Conservation (phyloP, 2,329 filamentous ascomycete genomes). For the Colletotrichum liaoningense region DNA sequence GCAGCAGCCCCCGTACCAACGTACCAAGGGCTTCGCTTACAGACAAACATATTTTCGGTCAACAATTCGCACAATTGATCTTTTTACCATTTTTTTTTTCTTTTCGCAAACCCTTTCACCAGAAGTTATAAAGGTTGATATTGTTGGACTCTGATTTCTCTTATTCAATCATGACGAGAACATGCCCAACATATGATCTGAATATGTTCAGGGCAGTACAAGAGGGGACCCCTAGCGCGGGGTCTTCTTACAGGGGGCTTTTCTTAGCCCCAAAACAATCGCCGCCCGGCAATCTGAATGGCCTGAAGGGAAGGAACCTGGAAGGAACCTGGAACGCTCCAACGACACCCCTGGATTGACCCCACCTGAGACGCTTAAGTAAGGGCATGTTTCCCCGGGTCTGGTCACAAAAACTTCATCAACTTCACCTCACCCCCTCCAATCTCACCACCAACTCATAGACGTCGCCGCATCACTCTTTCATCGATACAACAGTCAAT, state of each 20-base stretch:
- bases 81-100: too few relatives aligned
- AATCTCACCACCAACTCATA: neutral
- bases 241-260: neutral
- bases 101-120: neutral
- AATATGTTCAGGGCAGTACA: neutral
- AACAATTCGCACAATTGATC: neutral
- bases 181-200: neutral
- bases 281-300: conserved; percentile 8
- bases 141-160: neutral
- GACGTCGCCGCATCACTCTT: neutral
- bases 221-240: too few relatives aligned
- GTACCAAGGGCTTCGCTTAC: neutral
- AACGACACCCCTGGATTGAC: neutral
- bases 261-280: conserved; percentile 6
- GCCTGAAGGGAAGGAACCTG: neutral
- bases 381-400: neutral
- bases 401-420: neutral
- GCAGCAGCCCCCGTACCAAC: neutral
- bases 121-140: rapidly evolving
- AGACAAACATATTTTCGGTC: neutral
- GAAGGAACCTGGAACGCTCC: too few relatives aligned
- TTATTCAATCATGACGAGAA: neutral
- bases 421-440: neutral
- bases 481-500: neutral
- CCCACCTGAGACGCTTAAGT: conserved; percentile 11